Evolutionary conservation across 139 green algal genomes (phyloP), one percentile per base, ranked within the genome.

Genomic region (Gonium pectorale): DNA sequence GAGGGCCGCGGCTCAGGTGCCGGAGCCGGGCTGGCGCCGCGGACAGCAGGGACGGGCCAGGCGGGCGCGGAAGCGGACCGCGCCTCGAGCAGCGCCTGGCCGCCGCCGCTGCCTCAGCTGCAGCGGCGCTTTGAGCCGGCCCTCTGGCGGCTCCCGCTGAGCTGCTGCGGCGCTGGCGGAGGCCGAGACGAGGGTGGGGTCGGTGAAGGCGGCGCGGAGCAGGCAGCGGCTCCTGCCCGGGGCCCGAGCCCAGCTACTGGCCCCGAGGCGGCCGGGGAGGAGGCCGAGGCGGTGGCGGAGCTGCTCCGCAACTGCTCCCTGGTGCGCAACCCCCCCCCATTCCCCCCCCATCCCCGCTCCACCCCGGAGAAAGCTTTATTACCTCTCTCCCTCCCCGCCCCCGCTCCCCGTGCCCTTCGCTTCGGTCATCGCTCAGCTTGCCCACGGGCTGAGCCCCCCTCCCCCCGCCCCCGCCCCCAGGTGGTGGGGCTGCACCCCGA

Each of bases 401-500:
- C n/a, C n/a, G n/a, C n/a, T n/a, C n/a, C n/a, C n/a, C n/a, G n/a
- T n/a, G n/a, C n/a, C n/a, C n/a, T n/a, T n/a, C n/a, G n/a, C n/a
- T n/a, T n/a, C n/a, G n/a, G n/a, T n/a, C n/a, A n/a, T n/a, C n/a
- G n/a, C n/a, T 13, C 69, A 37, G 59, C 17, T 37, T 8, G 19
- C 74, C 41, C 21, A 19, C 24, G 56, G 5, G 59, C 29, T 6
- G 8, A 37, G 6, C 27, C 59, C 27, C 59, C 29, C 13, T 15
- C n/a, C 43, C n/a, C 69, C 17, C 27, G 24, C 31, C 13, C 22
- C 44, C 31, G n/a, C 31, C 43, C 13, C 3, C 46, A 88, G 31
- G 77, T 93, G 24, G 84, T 94, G 37, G 92, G 88, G 0, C 70
- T 93, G 81, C 92, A 95, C 51, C 92, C 92, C 0, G 92, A 95